phyloP scores from a whole-genome alignment of 2,329 filamentous ascomycete genomes.

The Arthrobotrys conoides region DNA sequence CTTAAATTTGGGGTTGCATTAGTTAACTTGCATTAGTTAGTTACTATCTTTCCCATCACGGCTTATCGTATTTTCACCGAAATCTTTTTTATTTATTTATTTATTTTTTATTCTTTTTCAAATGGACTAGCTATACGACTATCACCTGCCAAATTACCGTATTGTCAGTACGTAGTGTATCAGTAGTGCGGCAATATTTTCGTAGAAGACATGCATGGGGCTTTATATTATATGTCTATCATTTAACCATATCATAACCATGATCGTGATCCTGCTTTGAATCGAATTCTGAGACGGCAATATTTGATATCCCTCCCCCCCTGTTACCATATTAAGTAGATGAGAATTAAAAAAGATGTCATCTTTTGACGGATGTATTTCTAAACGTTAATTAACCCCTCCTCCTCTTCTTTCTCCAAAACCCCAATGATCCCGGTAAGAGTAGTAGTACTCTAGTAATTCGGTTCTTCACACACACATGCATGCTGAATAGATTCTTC shows the following conservation, averaged over 20 bases:
- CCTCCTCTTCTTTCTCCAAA: too few relatives aligned
- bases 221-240: conserved; percentile 42
- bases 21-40: not conserved
- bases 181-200: conserved; percentile 50
- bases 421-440: too few relatives aligned
- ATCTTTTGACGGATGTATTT: conserved; percentile 29
- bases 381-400: conserved; percentile 8
- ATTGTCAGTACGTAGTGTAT: not conserved
- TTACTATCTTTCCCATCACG: conserved; percentile 35
- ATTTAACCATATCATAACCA: conserved; percentile 25
- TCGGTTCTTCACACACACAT: not conserved
- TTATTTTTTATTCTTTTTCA: too few relatives aligned
- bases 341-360: conserved; percentile 30
- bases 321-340: not conserved
- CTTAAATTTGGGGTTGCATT: conserved; percentile 23
- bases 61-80: conserved; percentile 22
- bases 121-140: too few relatives aligned
- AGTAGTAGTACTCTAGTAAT: not conserved
- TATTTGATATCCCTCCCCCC: conserved; percentile 17
- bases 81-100: not conserved
- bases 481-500: conserved; percentile 9
- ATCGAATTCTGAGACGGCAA: not conserved
- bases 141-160: conserved; percentile 30
- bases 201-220: conserved; percentile 34
- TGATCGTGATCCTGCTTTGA: too few relatives aligned